These are phyloP conservation scores for Penicillium cataractarum DNA, from an alignment of 495 filamentous ascomycete genomes.

Conservation along the genomic window DNA sequence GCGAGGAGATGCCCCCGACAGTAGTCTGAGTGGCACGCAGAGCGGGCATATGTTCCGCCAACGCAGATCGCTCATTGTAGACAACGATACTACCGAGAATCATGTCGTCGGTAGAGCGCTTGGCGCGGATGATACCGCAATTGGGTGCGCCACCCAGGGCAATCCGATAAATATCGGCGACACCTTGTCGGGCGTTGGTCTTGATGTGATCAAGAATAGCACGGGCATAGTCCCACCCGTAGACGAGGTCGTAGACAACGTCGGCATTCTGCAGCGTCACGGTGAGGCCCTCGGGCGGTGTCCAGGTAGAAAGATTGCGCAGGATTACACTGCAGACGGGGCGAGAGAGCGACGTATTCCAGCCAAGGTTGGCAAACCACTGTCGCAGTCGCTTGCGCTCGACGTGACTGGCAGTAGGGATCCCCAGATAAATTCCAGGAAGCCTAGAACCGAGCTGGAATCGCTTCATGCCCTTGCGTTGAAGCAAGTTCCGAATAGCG, in stretches of 20 bases:
- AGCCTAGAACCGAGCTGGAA: constrained; percentile 80
- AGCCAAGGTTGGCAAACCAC: constrained; percentile 70
- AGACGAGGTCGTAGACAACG: constrained; percentile 68
- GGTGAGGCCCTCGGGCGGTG: constrained; percentile 71
- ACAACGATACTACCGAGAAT: constrained; percentile 84
- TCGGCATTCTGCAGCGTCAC: constrained; percentile 70
- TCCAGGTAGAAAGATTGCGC: constrained; percentile 70
- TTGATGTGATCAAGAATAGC: constrained; percentile 75
- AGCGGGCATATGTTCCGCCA: constrained; percentile 72
- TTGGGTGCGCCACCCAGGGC: constrained; percentile 71
- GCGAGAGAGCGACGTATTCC: constrained; percentile 65
- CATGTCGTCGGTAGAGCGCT: constrained; percentile 64
- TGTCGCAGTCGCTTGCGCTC: constrained; percentile 63
- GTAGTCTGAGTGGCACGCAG: constrained; percentile 53
- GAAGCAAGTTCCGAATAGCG: constrained; percentile 71
- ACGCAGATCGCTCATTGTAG: constrained; percentile 66
- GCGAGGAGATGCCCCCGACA: constrained; percentile 77
- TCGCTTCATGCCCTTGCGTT: constrained; percentile 68
- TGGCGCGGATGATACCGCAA: constrained; percentile 84
- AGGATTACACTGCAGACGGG: constrained; percentile 68
- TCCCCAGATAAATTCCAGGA: constrained; percentile 78
- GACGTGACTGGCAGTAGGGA: constrained; percentile 64
- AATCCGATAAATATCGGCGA: constrained; percentile 79
- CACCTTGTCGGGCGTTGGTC: constrained; percentile 74
- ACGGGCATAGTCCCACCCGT: constrained; percentile 76